phyloP scores from a whole-genome alignment of 2,329 filamentous ascomycete species.

The Magnaporthiopsis rhizophila region DNA sequence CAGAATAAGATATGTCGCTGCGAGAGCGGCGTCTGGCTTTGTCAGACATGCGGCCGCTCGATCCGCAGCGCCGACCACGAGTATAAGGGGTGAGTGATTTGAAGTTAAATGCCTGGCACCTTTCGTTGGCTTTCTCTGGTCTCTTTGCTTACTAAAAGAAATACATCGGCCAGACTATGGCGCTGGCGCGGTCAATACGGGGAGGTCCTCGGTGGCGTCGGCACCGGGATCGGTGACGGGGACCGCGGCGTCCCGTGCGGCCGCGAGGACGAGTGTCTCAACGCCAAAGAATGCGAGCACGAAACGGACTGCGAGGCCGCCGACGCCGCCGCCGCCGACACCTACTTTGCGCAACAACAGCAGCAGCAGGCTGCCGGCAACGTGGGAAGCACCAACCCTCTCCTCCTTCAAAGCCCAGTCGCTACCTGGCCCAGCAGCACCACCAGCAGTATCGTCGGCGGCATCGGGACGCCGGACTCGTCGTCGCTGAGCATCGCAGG shows the following conservation, averaged over 20 bases:
- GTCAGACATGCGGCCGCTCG: conserved; percentile 70
- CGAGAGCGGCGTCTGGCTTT: conserved; percentile 66
- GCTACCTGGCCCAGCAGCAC: conserved; percentile 7
- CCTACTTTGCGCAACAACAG: conserved; percentile 11
- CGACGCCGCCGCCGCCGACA: conserved; percentile 48
- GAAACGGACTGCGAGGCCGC: conserved; percentile 83
- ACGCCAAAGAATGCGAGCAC: conserved; percentile 67
- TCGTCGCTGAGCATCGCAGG: not conserved
- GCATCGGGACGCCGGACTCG: conserved; percentile 2
- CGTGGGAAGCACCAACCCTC: conserved; percentile 7
- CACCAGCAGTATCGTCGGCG: conserved; percentile 2
- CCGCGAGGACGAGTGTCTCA: conserved; percentile 67
- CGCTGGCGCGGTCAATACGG: conserved; percentile 83
- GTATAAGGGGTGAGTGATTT: conserved; percentile 43
- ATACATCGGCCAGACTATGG: conserved; percentile 54
- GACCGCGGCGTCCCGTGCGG: conserved; percentile 85
- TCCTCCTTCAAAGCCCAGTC: conserved; percentile 10
- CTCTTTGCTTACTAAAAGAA: conserved; percentile 3
- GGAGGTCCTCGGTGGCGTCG: conserved; percentile 69
- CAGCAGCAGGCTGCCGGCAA: conserved; percentile 12
- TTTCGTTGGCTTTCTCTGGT: not conserved
- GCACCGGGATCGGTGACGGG: conserved; percentile 81
- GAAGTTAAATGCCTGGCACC: not conserved
- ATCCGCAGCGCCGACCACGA: conserved; percentile 53
- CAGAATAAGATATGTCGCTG: conserved; percentile 47